phyloP scores from a whole-genome alignment of 352 stramenopile genomes.

The Synura sp. region DNA sequence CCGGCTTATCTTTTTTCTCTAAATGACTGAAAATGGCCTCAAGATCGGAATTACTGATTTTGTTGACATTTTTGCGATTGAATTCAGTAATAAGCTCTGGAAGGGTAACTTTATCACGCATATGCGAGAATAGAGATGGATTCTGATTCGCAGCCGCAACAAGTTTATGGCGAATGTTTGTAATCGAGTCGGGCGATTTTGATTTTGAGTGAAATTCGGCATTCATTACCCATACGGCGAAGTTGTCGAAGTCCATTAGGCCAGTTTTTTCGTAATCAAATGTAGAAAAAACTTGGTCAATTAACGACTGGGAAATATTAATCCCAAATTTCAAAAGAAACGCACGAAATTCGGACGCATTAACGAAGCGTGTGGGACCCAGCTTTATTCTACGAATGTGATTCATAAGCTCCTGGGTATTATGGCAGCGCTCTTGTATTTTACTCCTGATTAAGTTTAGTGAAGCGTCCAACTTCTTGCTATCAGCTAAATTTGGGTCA shows the following conservation, averaged over 20 bases:
- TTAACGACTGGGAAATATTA: not conserved
- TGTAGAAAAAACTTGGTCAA: conserved; percentile 20
- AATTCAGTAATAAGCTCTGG: conserved; percentile 5
- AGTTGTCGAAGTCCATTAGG: conserved; percentile 34
- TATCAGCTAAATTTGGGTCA: conserved; percentile 6
- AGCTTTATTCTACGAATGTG: conserved; percentile 10
- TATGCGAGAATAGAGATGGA: not conserved
- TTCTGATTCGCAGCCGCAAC: not conserved
- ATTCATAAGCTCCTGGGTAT: not conserved
- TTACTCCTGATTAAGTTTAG: conserved; percentile 15
- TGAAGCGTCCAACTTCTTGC: too few species aligned
- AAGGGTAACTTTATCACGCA: conserved; percentile 8
- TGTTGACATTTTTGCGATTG: not conserved
- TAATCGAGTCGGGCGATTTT: not conserved
- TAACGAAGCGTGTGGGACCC: not conserved
- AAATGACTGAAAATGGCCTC: too few species aligned
- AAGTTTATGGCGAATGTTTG: not conserved
- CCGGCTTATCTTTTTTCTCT: too few species aligned
- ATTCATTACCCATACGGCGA: conserved; percentile 39
- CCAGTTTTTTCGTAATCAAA: conserved; percentile 29
- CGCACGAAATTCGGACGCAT: conserved; percentile 3
- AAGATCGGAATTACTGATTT: too few species aligned
- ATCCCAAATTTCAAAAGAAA: conserved; percentile 32
- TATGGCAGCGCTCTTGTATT: conserved; percentile 5
- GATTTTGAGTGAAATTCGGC: conserved; percentile 4